Conservation (phyloP, 192 early-diverging fungal species). For the Coemansia sp. region DNA sequence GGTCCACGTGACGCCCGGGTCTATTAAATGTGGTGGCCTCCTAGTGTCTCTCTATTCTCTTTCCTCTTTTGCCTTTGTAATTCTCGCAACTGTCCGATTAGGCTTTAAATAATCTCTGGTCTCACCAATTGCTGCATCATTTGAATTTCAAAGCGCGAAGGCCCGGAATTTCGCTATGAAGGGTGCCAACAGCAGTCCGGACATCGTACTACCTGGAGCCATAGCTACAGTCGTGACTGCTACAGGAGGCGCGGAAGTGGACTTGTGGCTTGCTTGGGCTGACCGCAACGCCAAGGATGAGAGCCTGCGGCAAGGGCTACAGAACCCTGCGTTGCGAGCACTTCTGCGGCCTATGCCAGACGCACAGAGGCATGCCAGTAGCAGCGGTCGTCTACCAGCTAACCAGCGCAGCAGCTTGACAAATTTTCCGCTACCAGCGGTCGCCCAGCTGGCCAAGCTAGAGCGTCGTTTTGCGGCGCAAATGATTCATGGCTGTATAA, state of each 20-base stretch:
- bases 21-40: not conserved
- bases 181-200: not conserved
- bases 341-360: constrained; percentile 10
- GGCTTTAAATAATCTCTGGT: not conserved
- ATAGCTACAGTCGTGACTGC: not conserved
- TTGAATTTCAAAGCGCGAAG: not conserved
- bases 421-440: not conserved
- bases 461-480: constrained; percentile 11
- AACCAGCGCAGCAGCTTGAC: not conserved
- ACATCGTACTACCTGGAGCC: not conserved
- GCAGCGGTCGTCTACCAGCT: not conserved
- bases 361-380: not conserved
- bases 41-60: not conserved
- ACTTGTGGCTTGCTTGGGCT: constrained; percentile 17
- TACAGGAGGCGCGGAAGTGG: not conserved
- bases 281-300: constrained; percentile 10
- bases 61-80: not conserved
- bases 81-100: not conserved
- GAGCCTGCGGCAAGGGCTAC: constrained; percentile 11
- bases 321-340: constrained; percentile 10
- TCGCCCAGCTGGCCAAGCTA: not conserved
- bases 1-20: not conserved
- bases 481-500: constrained; percentile 18
- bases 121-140: not conserved
- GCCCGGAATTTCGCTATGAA: not conserved